phyloP scores from a whole-genome alignment of 2,329 filamentous ascomycete genomes.

The Colletotrichum horii region DNA sequence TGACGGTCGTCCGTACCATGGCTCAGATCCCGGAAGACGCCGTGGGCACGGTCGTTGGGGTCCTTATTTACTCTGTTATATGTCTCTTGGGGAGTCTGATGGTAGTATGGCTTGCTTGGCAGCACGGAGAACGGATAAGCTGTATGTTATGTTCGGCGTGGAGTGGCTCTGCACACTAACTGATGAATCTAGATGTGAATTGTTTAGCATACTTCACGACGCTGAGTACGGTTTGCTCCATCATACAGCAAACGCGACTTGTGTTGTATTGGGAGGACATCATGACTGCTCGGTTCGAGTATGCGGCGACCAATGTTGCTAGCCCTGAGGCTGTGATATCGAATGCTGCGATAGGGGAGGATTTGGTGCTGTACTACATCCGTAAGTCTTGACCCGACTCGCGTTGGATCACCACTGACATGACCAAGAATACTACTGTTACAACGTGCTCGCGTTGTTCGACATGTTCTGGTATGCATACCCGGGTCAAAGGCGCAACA shows the following conservation, averaged over 20 bases:
- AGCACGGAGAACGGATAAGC: neutral
- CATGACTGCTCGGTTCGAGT: neutral
- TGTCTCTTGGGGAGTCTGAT: neutral
- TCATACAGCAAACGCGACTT: neutral
- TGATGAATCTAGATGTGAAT: neutral
- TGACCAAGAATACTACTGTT: neutral
- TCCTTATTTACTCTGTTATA: neutral
- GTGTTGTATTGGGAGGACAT: neutral
- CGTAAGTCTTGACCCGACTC: neutral
- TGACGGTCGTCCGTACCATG: neutral
- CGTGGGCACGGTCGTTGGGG: neutral
- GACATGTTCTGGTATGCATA: neutral
- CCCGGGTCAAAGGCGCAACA: fast-evolving
- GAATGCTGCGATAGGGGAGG: neutral
- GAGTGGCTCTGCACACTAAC: fast-evolving
- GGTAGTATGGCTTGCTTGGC: neutral
- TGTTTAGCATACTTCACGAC: neutral
- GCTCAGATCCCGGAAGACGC: neutral
- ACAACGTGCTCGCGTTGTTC: neutral
- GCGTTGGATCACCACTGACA: neutral
- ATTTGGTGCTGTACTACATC: neutral
- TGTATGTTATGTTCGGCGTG: fast-evolving
- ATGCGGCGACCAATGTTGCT: neutral
- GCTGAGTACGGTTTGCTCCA: neutral
- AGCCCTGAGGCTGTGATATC: neutral